Evolutionary conservation across 2,329 filamentous ascomycete genomes (phyloP).

Genomic region (Colletotrichum tanaceti): DNA sequence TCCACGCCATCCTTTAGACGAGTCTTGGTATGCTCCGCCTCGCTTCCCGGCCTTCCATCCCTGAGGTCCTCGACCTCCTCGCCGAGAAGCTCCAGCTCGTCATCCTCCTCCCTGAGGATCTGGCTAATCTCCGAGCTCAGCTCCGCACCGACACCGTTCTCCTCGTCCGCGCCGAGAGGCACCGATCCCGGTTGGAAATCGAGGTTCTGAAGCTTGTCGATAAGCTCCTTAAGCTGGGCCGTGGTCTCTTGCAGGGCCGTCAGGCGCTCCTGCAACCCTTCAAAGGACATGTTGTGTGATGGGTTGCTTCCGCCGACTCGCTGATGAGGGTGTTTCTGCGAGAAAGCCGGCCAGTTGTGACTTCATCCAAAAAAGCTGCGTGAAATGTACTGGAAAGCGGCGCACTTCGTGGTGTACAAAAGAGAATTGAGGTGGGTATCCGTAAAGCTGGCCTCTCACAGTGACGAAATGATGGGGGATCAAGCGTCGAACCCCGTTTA

Average conservation of each 20-base stretch:
- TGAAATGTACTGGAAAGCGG: neutral
- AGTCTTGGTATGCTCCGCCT: slow-evolving; percentile 71
- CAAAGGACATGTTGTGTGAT: slow-evolving; percentile 61
- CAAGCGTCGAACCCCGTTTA: slow-evolving; percentile 6
- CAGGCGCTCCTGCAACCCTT: slow-evolving; percentile 71
- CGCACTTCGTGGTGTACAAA: neutral
- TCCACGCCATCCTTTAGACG: slow-evolving; percentile 74
- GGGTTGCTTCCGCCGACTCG: neutral
- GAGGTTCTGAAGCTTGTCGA: slow-evolving; percentile 68
- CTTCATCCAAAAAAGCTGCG: too few relatives aligned
- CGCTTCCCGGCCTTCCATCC: slow-evolving; percentile 60
- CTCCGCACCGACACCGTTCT: slow-evolving; percentile 72
- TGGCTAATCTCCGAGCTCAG: slow-evolving; percentile 84
- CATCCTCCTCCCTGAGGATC: slow-evolving; percentile 79
- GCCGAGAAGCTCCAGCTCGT: slow-evolving; percentile 82
- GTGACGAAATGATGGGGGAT: slow-evolving; percentile 42
- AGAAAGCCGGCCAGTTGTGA: too few relatives aligned
- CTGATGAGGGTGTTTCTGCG: neutral
- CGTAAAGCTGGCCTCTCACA: slow-evolving; percentile 42
- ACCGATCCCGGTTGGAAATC: slow-evolving; percentile 69
- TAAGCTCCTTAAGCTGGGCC: slow-evolving; percentile 67
- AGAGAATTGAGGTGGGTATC: neutral
- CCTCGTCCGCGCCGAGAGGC: slow-evolving; percentile 61
- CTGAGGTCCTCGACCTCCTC: slow-evolving; percentile 82
- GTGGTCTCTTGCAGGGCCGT: slow-evolving; percentile 70